Evolutionary conservation across 192 early-diverging fungal species (phyloP).

Genomic region (Backusella macrospora): DNA sequence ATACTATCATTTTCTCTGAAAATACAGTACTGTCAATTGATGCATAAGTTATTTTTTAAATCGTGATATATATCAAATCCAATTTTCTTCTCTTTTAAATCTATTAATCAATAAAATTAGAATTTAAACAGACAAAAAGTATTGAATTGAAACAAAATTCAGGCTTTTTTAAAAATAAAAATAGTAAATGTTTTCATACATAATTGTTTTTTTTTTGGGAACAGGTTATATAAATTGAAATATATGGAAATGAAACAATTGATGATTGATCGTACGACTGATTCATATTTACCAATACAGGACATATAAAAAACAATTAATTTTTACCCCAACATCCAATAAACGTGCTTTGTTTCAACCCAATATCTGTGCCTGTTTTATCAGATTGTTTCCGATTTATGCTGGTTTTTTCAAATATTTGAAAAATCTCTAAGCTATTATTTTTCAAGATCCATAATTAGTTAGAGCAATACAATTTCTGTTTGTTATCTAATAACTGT

Average conservation of each 20-base stretch:
- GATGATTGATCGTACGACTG: conserved; percentile 1
- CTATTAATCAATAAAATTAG: too few relatives aligned
- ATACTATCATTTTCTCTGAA: too few relatives aligned
- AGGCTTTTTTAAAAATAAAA: neutral
- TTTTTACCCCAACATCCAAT: conserved; percentile 13
- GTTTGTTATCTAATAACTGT: too few relatives aligned
- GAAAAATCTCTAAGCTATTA: too few relatives aligned
- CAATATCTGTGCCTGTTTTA: conserved; percentile 9
- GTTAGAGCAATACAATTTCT: too few relatives aligned
- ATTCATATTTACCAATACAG: neutral
- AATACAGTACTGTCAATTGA: too few relatives aligned
- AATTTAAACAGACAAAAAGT: too few relatives aligned
- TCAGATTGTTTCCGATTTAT: neutral
- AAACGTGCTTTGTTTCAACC: neutral
- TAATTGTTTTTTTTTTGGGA: neutral
- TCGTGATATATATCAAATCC: too few relatives aligned
- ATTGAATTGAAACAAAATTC: neutral
- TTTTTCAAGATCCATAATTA: too few relatives aligned
- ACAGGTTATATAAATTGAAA: neutral
- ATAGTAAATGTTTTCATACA: neutral
- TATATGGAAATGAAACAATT: conserved; percentile 6
- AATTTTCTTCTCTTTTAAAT: too few relatives aligned
- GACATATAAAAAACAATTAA: neutral
- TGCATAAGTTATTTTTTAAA: too few relatives aligned
- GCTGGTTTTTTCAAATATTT: neutral